A percentile compares a stretch with the other conserved stretches of the same genome.
phyloP scores from a whole-genome alignment of 208 protist species.

The Acanthamoeba healyi region DNA sequence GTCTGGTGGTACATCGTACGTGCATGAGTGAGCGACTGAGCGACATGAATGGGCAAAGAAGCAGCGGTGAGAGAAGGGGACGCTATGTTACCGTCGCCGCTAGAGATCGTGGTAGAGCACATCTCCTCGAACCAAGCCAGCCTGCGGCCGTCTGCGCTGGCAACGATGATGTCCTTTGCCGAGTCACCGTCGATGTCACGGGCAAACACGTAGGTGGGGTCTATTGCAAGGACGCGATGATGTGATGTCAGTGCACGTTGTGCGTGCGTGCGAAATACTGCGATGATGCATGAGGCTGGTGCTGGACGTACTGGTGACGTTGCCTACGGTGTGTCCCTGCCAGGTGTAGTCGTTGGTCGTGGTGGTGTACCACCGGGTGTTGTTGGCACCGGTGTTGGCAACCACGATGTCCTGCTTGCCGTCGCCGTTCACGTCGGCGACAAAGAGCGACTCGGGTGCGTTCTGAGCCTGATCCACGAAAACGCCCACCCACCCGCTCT shows the following conservation, averaged over 20 bases:
- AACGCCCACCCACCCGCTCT: conserved; percentile 1
- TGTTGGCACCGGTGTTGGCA: background rate
- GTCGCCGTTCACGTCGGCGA: background rate
- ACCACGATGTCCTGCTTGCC: conserved; percentile 10
- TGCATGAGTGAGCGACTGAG: background rate
- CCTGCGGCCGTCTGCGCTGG: background rate
- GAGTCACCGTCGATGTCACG: background rate
- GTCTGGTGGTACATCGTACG: background rate
- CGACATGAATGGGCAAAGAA: background rate
- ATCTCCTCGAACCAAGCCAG: conserved; percentile 21
- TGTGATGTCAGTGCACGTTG: too few relatives aligned
- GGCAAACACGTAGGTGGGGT: background rate
- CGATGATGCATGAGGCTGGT: background rate
- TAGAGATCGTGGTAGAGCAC: background rate
- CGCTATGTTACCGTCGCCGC: background rate
- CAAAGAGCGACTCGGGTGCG: background rate
- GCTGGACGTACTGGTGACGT: background rate
- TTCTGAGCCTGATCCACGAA: background rate
- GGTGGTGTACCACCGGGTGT: background rate
- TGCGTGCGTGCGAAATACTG: too few relatives aligned
- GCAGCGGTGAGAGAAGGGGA: background rate
- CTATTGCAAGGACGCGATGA: too few relatives aligned
- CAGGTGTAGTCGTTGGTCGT: background rate
- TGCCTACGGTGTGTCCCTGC: background rate
- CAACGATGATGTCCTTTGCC: background rate